Conservation (phyloP, 2,329 filamentous ascomycete species). For the Teratosphaeria gauchensis region DNA sequence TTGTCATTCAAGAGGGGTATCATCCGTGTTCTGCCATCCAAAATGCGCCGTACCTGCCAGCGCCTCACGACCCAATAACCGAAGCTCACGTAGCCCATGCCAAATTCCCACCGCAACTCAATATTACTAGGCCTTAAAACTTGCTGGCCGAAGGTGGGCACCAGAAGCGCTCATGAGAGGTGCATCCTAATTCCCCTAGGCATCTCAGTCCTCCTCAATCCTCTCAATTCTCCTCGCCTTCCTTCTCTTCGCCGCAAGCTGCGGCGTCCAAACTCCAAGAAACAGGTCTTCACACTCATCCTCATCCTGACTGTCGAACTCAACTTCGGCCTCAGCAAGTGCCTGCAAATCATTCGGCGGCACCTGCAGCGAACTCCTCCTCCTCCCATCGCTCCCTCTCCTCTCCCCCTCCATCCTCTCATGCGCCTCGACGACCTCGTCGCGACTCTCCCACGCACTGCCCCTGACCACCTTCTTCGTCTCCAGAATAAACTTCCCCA, state of each 20-base stretch:
- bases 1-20: not conserved
- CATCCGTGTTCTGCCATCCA: not conserved
- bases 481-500: constrained; percentile 58
- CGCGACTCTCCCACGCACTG: constrained; percentile 42
- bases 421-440: constrained; percentile 13
- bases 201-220: constrained; percentile 5
- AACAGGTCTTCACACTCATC: constrained; percentile 59
- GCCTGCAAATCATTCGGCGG: constrained; percentile 13
- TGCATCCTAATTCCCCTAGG: too few species aligned
- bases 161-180: too few species aligned
- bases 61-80: not conserved
- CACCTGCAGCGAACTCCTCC: constrained; percentile 6
- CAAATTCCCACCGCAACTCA: not conserved
- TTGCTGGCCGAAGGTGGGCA: too few species aligned
- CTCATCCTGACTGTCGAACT: constrained; percentile 57
- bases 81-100: not conserved
- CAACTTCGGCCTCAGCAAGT: constrained; percentile 22
- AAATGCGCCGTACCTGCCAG: not conserved
- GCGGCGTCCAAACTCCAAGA: constrained; percentile 50
- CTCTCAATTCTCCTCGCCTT: constrained; percentile 18
- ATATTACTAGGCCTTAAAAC: not conserved
- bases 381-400: constrained; percentile 8
- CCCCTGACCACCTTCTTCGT: constrained; percentile 45
- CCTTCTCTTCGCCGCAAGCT: constrained; percentile 41
- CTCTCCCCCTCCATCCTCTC: constrained; percentile 47